Percentiles rank a stretch among this genome's conserved stretches.
These are phyloP conservation scores for Pseudozyma sp. DNA, from an alignment of 1,284 basidiomycete genomes.

Conservation along the genomic window DNA sequence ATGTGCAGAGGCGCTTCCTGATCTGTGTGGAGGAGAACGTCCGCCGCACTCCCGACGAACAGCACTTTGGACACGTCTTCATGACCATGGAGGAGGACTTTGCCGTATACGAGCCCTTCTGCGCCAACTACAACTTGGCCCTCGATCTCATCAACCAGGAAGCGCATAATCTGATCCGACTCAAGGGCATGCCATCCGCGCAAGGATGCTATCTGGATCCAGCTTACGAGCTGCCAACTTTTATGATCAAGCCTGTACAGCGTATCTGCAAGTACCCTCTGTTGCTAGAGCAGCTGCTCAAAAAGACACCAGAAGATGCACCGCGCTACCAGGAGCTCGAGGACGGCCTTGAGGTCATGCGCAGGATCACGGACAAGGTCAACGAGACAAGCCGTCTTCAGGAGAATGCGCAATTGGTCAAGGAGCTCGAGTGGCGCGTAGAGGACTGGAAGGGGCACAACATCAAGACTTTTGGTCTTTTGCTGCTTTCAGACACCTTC, in stretches of 20 bases:
- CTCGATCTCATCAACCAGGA: constrained; percentile 80
- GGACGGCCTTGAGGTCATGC: constrained; percentile 84
- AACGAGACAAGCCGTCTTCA: constrained; percentile 91
- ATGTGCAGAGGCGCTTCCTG: constrained; percentile 95
- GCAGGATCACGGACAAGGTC: constrained; percentile 93
- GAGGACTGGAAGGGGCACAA: constrained; percentile 99
- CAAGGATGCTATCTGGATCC: constrained; percentile 69
- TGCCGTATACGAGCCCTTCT: constrained; percentile 88
- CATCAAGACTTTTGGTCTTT: constrained; percentile 88
- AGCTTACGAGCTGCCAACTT: constrained; percentile 81
- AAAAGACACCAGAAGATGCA: constrained; percentile 72
- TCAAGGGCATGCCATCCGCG: constrained; percentile 56
- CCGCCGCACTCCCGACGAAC: constrained; percentile 78
- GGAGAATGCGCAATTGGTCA: constrained; percentile 85
- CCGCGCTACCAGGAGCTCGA: constrained; percentile 79
- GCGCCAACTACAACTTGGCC: constrained; percentile 81
- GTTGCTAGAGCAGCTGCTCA: constrained; percentile 75
- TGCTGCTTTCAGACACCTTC: constrained; percentile 94
- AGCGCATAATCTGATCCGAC: constrained; percentile 48
- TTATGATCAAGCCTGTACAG: constrained; percentile 82
- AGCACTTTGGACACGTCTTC: constrained; percentile 71
- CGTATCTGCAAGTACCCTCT: constrained; percentile 82
- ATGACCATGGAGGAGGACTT: constrained; percentile 81
- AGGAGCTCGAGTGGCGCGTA: constrained; percentile 87
- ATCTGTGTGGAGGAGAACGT: constrained; percentile 77